phyloP scores from a whole-genome alignment of 2,329 filamentous ascomycete genomes.

The Fusarium newnesense region DNA sequence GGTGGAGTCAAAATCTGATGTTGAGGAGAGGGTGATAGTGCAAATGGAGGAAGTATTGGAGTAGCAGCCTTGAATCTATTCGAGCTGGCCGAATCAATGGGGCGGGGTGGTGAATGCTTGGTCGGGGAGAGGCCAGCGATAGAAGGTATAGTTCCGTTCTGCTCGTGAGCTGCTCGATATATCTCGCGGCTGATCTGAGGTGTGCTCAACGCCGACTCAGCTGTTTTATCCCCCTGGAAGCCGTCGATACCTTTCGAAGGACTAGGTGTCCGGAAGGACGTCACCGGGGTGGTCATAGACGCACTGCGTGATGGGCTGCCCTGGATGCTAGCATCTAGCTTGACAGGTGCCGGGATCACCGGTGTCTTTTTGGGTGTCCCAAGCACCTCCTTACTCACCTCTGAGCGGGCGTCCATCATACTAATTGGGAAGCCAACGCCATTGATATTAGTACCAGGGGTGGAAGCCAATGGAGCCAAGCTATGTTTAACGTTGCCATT shows the following conservation, averaged over 20 bases:
- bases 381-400: constrained; percentile 13
- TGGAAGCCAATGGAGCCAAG: constrained; percentile 18
- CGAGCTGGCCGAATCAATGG: constrained; percentile 43
- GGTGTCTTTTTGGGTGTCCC: constrained; percentile 24
- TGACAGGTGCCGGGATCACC: constrained; percentile 40
- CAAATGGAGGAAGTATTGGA: constrained; percentile 65
- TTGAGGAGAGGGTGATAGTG: constrained; percentile 67
- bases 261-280: constrained; percentile 37
- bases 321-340: constrained; percentile 32
- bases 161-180: constrained; percentile 40
- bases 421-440: constrained; percentile 11
- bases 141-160: constrained; percentile 53
- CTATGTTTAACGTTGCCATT: constrained; percentile 24
- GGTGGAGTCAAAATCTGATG: constrained; percentile 68
- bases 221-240: constrained; percentile 36
- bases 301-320: constrained; percentile 14
- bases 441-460: constrained; percentile 24
- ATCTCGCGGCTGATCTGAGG: constrained; percentile 44
- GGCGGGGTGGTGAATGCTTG: constrained; percentile 61
- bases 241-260: constrained; percentile 40
- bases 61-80: constrained; percentile 50
- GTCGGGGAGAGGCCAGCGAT: constrained; percentile 62
- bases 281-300: constrained; percentile 29
- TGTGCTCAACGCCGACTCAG: constrained; percentile 43
- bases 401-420: constrained; percentile 1